Evolutionary conservation across 305 asterid genomes (phyloP).

Genomic region (Fraxinus platypoda): DNA sequence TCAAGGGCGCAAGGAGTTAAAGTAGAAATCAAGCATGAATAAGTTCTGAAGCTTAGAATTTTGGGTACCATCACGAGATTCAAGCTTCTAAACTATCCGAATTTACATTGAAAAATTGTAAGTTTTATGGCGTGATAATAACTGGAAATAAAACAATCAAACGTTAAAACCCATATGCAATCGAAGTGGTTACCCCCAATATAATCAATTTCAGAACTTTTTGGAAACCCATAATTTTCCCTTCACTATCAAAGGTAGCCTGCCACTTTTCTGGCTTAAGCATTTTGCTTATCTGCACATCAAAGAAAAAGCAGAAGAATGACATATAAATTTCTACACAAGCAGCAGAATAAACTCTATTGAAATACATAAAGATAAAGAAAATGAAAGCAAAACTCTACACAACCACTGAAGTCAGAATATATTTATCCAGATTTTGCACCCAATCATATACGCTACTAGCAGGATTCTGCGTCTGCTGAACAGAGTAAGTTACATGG

Average conservation of each 20-base stretch:
- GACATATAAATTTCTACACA: slow-evolving; percentile 8
- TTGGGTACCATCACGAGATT: neutral
- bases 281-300: slow-evolving; percentile 76
- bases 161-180: slow-evolving; percentile 10
- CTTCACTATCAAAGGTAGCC: slow-evolving; percentile 76
- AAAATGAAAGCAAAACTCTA: slow-evolving; percentile 6
- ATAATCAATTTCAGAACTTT: slow-evolving; percentile 81
- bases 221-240: slow-evolving; percentile 80
- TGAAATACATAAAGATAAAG: slow-evolving; percentile 9
- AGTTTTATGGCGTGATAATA: slow-evolving; percentile 6
- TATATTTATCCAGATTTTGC: slow-evolving; percentile 19
- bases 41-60: neutral
- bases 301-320: slow-evolving; percentile 23
- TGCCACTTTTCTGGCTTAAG: slow-evolving; percentile 99
- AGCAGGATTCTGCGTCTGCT: neutral
- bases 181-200: slow-evolving; percentile 68
- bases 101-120: slow-evolving; percentile 2
- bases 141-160: slow-evolving; percentile 11
- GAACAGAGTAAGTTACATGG: neutral
- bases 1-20: slow-evolving; percentile 14
- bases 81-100: neutral
- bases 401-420: slow-evolving; percentile 20
- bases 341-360: slow-evolving; percentile 10
- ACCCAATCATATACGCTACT: neutral
- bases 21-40: neutral